Percentiles rank a stretch among this genome's conserved stretches.
Conservation (phyloP, 2,329 filamentous ascomycete species). For the Pseudocercospora crystallina region DNA sequence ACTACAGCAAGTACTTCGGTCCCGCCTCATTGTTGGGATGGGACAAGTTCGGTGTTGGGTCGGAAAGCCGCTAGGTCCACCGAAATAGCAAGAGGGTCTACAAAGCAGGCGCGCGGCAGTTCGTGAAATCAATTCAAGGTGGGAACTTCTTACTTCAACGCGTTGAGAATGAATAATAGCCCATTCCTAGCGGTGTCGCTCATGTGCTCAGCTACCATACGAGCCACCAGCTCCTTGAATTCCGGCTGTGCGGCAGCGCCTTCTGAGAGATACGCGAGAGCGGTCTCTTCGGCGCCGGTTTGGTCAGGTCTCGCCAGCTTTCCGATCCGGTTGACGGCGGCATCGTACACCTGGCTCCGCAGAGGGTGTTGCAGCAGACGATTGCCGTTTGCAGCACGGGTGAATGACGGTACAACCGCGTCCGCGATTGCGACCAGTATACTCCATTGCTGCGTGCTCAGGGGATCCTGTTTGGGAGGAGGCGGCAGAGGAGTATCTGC, state of each 20-base stretch:
- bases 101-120: constrained; percentile 1
- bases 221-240: constrained; percentile 54
- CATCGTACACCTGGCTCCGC: constrained; percentile 37
- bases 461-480: constrained; percentile 46
- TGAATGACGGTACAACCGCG: constrained; percentile 60
- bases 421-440: constrained; percentile 59
- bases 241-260: constrained; percentile 46
- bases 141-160: constrained; percentile 49
- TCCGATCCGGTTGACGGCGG: constrained; percentile 55
- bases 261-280: constrained; percentile 32
- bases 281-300: constrained; percentile 42
- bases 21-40: constrained; percentile 18
- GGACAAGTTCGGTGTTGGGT: constrained; percentile 18
- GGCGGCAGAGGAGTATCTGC: constrained; percentile 38
- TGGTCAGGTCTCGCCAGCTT: constrained; percentile 39
- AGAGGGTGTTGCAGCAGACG: constrained; percentile 29
- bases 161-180: constrained; percentile 52
- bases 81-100: neutral
- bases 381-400: constrained; percentile 18
- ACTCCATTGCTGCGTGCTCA: constrained; percentile 58
- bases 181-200: constrained; percentile 50
- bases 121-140: constrained; percentile 1
- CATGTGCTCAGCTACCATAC: constrained; percentile 51
- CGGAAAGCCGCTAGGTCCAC: constrained; percentile 1
- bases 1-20: neutral